phyloP scores from a whole-genome alignment of 179 eudicot species.

The Gypsophila paniculata region DNA sequence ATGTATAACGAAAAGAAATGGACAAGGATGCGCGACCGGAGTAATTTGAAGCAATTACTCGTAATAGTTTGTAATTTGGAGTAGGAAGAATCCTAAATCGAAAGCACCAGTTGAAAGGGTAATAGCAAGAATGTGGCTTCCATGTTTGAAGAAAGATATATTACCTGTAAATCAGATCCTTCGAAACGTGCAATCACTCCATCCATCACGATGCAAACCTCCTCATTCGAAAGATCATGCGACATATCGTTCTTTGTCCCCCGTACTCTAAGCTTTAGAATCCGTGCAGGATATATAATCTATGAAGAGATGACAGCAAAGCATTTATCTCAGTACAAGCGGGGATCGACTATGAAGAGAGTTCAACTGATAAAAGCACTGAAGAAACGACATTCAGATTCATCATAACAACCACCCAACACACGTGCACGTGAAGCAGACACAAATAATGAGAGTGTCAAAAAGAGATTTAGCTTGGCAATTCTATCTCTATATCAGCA shows the following conservation, averaged over 20 bases:
- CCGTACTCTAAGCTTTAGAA: constrained; percentile 72
- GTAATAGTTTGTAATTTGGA: too few species aligned
- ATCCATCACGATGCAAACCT: constrained; percentile 76
- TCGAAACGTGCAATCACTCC: constrained; percentile 86
- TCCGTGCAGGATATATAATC: constrained; percentile 53
- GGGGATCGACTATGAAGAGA: constrained; percentile 36
- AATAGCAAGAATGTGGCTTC: too few species aligned
- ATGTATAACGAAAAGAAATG: too few species aligned
- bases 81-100: too few species aligned
- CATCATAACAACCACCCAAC: not conserved
- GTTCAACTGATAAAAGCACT: not conserved
- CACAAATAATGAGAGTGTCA: not conserved
- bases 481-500: too few species aligned
- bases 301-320: not conserved
- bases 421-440: not conserved
- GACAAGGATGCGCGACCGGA: too few species aligned
- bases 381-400: not conserved
- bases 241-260: constrained; percentile 65
- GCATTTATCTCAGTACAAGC: not conserved
- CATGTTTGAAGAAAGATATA: not conserved
- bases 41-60: too few species aligned
- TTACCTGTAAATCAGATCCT: constrained; percentile 82
- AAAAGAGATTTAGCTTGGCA: not conserved
- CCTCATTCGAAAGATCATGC: constrained; percentile 73
- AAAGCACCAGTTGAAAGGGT: too few species aligned